Base-by-base conservation (phyloP, 495 filamentous ascomycete genomes). In the Tuber calosporum region DNA sequence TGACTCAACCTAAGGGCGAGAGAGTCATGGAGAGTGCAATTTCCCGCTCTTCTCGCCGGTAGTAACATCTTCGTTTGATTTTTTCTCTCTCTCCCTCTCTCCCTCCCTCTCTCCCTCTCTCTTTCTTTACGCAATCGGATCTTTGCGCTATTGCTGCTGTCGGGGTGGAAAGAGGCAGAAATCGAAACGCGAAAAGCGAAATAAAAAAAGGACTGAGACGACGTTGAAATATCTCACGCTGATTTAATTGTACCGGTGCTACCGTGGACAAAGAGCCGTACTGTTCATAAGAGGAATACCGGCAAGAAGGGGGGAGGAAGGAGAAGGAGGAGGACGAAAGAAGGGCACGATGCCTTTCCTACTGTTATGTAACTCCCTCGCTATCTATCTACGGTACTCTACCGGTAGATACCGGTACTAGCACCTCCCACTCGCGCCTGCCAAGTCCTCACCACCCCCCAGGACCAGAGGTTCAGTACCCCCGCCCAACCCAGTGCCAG, bases 311-410 rank as follows among this genome's bases (percentile, higher is more conserved):
- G 38, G 9, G 38, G 39, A 40, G 8, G 39, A 40, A 40, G 19
- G 22, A 22, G 43, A 30, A 30, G 20, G 13, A 30, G 53, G 30
- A 30, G 11, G 15, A 58, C 15, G 53, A 7, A 13, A 4, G 53
- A 30, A 58, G 53, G n/a, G 53, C 53, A 58, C 53, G 53, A 58
- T 58, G n/a, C 53, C 53, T 58, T 30, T 58, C 53, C 53, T 13
- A 30, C n/a, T 17, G 53, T 30, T 62, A 53, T 58, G 48, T 58
- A 58, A 11, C 53, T 6, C 22, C 26, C 48, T 58, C 48, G n/a
- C 48, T 58, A 22, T n/a, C 43, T 48, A 20, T 7, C 20, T 48
- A n/a, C n/a, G n/a, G n/a, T n/a, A n/a, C 22, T 48, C 45, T 7
- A n/a, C n/a, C 45, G n/a, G n/a, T n/a, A n/a, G n/a, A n/a, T 48